Conservation (phyloP, 2,329 filamentous ascomycete genomes). For the Exserohilum rostratum region DNA sequence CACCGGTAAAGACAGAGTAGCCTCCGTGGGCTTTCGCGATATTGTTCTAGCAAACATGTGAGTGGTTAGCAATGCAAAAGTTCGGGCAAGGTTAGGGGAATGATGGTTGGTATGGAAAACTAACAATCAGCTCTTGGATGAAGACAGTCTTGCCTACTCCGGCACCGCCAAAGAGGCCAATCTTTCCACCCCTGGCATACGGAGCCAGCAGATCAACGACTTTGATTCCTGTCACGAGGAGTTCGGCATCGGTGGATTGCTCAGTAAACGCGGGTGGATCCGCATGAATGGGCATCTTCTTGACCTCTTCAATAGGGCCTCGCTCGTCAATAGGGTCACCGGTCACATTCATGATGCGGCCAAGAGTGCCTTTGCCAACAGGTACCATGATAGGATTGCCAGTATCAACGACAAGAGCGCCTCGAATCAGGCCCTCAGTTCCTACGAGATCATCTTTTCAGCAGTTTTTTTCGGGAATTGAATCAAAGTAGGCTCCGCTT, state of each 20-base stretch:
- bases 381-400: constrained; percentile 95
- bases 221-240: constrained; percentile 99
- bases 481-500: too few species aligned
- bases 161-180: constrained; percentile 99
- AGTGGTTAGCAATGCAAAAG: too few species aligned
- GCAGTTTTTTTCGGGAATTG: too few species aligned
- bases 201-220: constrained; percentile 98
- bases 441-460: too few species aligned
- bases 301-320: constrained; percentile 93
- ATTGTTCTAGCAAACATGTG: constrained; percentile 80
- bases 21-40: constrained; percentile 99
- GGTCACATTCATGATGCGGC: constrained; percentile 99
- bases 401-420: constrained; percentile 82
- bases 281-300: constrained; percentile 89
- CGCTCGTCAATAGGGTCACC: constrained; percentile 99
- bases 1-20: constrained; percentile 99
- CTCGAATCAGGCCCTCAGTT: constrained; percentile 99
- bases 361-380: constrained; percentile 90
- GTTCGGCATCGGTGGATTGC: constrained; percentile 94
- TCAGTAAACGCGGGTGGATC: constrained; percentile 91
- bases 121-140: constrained; percentile 98
- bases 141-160: constrained; percentile 99
- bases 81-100: too few species aligned
- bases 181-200: constrained; percentile 99
- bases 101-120: too few species aligned